Conservation (phyloP, 2,329 filamentous ascomycete species). For the Cordyceps javanica region DNA sequence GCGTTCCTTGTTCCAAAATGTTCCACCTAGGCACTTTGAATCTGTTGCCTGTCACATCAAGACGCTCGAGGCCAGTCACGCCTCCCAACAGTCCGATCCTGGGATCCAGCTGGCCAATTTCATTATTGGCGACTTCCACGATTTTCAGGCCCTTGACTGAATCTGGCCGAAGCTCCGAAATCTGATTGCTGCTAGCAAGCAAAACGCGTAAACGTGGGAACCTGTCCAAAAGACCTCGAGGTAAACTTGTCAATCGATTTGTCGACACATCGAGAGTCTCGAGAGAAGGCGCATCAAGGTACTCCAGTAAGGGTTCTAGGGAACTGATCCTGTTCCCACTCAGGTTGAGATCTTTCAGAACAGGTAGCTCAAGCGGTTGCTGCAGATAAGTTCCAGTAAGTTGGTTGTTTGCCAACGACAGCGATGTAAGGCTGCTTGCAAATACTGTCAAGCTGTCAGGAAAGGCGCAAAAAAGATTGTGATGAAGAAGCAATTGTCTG, state of each 20-base stretch:
- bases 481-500: slow-evolving; percentile 61
- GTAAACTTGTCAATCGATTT: slow-evolving; percentile 71
- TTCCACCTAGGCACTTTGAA: slow-evolving; percentile 84
- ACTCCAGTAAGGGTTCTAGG: slow-evolving; percentile 57
- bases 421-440: slow-evolving; percentile 59
- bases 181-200: slow-evolving; percentile 71
- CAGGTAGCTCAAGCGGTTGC: slow-evolving; percentile 62
- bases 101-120: slow-evolving; percentile 75
- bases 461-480: slow-evolving; percentile 67
- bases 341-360: slow-evolving; percentile 71
- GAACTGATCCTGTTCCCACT: slow-evolving; percentile 67
- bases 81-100: slow-evolving; percentile 72
- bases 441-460: slow-evolving; percentile 68
- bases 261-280: slow-evolving; percentile 74
- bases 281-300: slow-evolving; percentile 68
- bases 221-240: slow-evolving; percentile 50
- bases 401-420: slow-evolving; percentile 73
- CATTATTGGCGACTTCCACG: slow-evolving; percentile 76
- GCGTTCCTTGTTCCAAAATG: slow-evolving; percentile 79
- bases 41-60: slow-evolving; percentile 78
- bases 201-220: slow-evolving; percentile 69
- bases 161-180: slow-evolving; percentile 66
- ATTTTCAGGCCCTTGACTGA: slow-evolving; percentile 67
- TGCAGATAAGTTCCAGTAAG: slow-evolving; percentile 60
- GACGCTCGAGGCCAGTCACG: slow-evolving; percentile 49